A percentile compares a stretch with the other conserved stretches of the same genome.
Conservation (phyloP, 2,329 filamentous ascomycete genomes). For the Ceratocystiopsis brevicomis region DNA sequence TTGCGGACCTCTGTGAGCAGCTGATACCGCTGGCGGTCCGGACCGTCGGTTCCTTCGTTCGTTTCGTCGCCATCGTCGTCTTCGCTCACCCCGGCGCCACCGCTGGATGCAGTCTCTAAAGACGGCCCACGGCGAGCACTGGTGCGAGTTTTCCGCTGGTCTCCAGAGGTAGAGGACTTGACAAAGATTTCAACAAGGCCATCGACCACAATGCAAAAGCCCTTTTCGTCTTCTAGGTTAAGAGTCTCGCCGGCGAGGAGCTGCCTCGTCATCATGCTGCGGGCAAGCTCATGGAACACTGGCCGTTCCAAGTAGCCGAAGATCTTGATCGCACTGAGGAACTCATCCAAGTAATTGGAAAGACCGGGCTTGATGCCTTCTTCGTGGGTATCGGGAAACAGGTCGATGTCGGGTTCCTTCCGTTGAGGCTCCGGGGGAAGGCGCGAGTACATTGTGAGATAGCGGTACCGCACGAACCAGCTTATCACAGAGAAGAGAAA, state of each 20-base stretch:
- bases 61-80: slow-evolving; percentile 27
- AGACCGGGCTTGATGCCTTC: slow-evolving; percentile 77
- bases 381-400: slow-evolving; percentile 86
- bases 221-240: slow-evolving; percentile 90
- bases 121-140: slow-evolving; percentile 21
- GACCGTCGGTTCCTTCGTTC: slow-evolving; percentile 15
- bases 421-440: slow-evolving; percentile 86
- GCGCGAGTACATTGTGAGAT: slow-evolving; percentile 90
- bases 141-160: not conserved
- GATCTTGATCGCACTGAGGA: slow-evolving; percentile 94
- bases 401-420: slow-evolving; percentile 85
- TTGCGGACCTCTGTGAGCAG: slow-evolving; percentile 94
- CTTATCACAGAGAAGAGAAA: slow-evolving; percentile 67
- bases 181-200: slow-evolving; percentile 95
- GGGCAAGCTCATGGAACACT: slow-evolving; percentile 91
- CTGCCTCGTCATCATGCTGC: slow-evolving; percentile 96
- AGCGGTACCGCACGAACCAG: slow-evolving; percentile 89
- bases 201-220: slow-evolving; percentile 93
- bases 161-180: slow-evolving; percentile 50
- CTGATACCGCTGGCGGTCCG: slow-evolving; percentile 71
- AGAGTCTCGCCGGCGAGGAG: slow-evolving; percentile 91
- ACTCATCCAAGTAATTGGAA: slow-evolving; percentile 94
- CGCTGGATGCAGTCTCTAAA: slow-evolving; percentile 31
- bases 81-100: slow-evolving; percentile 25
- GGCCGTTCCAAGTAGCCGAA: slow-evolving; percentile 93